Evolutionary conservation across 2,329 filamentous ascomycete genomes (phyloP).

Genomic region (Rutstroemia sp.): DNA sequence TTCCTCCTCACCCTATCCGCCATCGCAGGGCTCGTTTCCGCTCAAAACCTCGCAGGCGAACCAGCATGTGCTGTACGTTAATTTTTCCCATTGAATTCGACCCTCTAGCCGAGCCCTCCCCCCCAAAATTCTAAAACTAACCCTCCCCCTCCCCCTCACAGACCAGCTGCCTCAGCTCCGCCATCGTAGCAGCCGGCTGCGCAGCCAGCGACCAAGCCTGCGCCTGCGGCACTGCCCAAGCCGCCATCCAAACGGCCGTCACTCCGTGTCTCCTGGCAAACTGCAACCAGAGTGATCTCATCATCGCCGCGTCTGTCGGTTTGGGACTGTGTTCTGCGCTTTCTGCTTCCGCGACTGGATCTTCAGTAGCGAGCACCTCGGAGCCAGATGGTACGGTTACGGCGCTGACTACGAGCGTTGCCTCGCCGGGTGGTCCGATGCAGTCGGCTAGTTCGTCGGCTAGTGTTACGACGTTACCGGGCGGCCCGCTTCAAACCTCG

Average conservation of each 20-base stretch:
- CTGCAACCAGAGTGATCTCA: constrained; percentile 29
- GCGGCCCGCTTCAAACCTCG: neutral
- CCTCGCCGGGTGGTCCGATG: neutral
- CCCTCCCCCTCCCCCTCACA: neutral
- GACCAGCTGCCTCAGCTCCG: constrained; percentile 30
- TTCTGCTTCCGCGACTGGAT: constrained; percentile 16
- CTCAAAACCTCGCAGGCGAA: neutral
- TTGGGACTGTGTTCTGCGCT: constrained; percentile 27
- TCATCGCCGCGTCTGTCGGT: constrained; percentile 30
- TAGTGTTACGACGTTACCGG: neutral
- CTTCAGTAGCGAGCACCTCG: neutral
- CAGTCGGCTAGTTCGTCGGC: neutral
- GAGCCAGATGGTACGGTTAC: neutral
- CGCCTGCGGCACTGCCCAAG: constrained; percentile 29
- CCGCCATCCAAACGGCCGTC: constrained; percentile 29
- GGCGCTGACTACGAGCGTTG: neutral
- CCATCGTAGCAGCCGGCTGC: constrained; percentile 34
- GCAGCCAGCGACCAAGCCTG: constrained; percentile 32
- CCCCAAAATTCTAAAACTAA: neutral
- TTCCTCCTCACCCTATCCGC: neutral
- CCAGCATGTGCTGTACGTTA: constrained; percentile 6
- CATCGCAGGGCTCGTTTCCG: neutral
- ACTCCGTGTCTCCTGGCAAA: constrained; percentile 24
- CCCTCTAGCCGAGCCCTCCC: neutral
- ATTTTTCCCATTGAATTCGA: no score